phyloP scores from a whole-genome alignment of 1,284 basidiomycete genomes.

The Moniliella sp. region DNA sequence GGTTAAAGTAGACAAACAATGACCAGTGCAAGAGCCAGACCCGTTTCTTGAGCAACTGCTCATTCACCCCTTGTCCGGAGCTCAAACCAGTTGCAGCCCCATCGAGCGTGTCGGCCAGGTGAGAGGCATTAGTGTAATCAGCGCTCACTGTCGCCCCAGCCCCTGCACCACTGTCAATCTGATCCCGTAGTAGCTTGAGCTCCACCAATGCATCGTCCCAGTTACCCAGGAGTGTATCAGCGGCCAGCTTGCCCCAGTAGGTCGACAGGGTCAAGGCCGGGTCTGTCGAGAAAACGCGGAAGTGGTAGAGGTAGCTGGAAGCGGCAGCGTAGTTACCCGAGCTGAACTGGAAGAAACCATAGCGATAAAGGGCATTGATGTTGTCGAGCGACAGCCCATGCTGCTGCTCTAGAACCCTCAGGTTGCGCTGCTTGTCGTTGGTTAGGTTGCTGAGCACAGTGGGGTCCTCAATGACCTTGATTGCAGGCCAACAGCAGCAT shows the following conservation, averaged over 20 bases:
- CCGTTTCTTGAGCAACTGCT: slow-evolving; percentile 64
- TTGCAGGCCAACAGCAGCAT: slow-evolving; percentile 68
- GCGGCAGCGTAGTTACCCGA: slow-evolving; percentile 88
- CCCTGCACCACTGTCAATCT: no score
- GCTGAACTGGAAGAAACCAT: slow-evolving; percentile 92
- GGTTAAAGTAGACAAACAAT: slow-evolving; percentile 94
- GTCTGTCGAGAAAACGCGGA: slow-evolving; percentile 85
- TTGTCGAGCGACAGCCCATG: slow-evolving; percentile 79
- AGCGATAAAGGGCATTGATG: slow-evolving; percentile 87
- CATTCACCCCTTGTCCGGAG: slow-evolving; percentile 22
- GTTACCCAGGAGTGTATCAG: slow-evolving; percentile 76
- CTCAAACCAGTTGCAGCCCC: no score
- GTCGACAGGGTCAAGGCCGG: slow-evolving; percentile 73
- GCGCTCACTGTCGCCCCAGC: no score
- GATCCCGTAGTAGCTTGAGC: slow-evolving; percentile 72
- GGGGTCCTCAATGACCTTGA: slow-evolving; percentile 87
- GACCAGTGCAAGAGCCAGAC: slow-evolving; percentile 96
- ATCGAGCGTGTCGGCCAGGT: no score
- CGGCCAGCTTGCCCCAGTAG: slow-evolving; percentile 93
- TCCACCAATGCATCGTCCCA: slow-evolving; percentile 85
- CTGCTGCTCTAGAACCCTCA: slow-evolving; percentile 77
- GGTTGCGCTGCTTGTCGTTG: slow-evolving; percentile 88
- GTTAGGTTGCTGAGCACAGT: slow-evolving; percentile 58
- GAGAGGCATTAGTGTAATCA: no score
- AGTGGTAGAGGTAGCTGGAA: slow-evolving; percentile 93